These are phyloP conservation scores for Gleditsia sinensis DNA, from an alignment of 306 rosid genomes.

Conservation along the genomic window DNA sequence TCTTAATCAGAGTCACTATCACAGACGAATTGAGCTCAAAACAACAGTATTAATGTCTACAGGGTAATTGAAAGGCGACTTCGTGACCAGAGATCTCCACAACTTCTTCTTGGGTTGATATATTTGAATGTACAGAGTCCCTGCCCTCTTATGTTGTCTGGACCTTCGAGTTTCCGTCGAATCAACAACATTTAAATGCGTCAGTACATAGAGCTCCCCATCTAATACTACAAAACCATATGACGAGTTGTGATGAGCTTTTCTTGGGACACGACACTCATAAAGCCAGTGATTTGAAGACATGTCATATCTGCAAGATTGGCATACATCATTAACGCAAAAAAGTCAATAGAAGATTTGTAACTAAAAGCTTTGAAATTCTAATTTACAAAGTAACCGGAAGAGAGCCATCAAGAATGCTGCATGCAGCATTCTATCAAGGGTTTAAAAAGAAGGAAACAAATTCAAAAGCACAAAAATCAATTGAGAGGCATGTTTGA, in stretches of 20 bases:
- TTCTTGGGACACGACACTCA: slow-evolving; percentile 67
- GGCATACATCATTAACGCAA: slow-evolving; percentile 8
- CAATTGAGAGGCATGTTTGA: neutral
- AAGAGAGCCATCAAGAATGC: slow-evolving; percentile 10
- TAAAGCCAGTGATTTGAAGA: slow-evolving; percentile 65
- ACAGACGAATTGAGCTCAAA: slow-evolving; percentile 67
- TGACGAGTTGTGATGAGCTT: slow-evolving; percentile 44
- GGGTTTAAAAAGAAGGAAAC: neutral
- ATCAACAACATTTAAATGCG: slow-evolving; percentile 44
- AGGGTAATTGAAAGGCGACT: slow-evolving; percentile 58
- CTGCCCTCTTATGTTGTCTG: slow-evolving; percentile 54
- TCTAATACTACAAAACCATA: slow-evolving; percentile 60
- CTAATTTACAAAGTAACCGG: slow-evolving; percentile 16
- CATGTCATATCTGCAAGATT: slow-evolving; percentile 67
- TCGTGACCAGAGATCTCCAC: slow-evolving; percentile 65
- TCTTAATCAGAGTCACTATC: slow-evolving; percentile 33
- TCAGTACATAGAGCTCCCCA: slow-evolving; percentile 60
- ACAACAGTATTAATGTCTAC: slow-evolving; percentile 65
- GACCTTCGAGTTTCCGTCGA: slow-evolving; percentile 47
- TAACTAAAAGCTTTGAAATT: slow-evolving; percentile 12
- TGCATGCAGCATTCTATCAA: neutral
- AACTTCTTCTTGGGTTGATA: slow-evolving; percentile 71
- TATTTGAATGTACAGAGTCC: slow-evolving; percentile 68
- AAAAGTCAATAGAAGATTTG: slow-evolving; percentile 24
- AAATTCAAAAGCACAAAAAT: slow-evolving; percentile 18